Conservation (phyloP, 129 eudicot genomes). For the Chrysanthemum lavandulifolium region DNA sequence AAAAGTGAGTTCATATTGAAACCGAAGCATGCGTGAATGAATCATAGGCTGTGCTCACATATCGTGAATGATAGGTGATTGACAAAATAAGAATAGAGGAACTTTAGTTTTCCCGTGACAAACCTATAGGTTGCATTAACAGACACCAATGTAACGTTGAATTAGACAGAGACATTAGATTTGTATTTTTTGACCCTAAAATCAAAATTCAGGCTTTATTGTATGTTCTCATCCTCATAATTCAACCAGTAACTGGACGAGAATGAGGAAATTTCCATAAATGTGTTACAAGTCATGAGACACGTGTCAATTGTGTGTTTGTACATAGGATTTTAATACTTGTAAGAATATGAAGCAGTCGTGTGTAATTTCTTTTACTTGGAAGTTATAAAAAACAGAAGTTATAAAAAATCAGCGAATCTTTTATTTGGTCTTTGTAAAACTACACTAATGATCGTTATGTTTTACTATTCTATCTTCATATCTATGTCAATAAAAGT, state of each 20-base stretch:
- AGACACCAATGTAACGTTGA: neutral
- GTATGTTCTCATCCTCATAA: neutral
- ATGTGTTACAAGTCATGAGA: neutral
- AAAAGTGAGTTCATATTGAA: too few relatives aligned
- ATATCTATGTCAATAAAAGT: neutral
- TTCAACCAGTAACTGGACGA: neutral
- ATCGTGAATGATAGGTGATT: neutral
- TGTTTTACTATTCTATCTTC: neutral
- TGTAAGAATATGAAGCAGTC: neutral
- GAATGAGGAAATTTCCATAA: neutral
- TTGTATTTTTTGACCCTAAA: neutral
- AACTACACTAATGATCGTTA: too few relatives aligned
- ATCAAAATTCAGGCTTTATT: neutral
- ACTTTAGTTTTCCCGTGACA: neutral
- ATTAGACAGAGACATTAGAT: neutral
- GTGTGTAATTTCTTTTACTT: neutral
- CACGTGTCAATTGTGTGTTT: neutral
- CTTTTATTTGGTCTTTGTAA: neutral
- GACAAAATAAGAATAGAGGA: neutral
- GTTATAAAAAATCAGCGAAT: neutral
- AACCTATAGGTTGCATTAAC: neutral
- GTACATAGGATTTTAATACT: neutral
- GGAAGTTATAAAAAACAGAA: too few relatives aligned
- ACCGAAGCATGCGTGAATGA: too few relatives aligned
- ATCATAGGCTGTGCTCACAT: too few relatives aligned